A percentile compares a stretch with the other conserved stretches of the same genome.
Conservation (phyloP, 345 rosid species). For the Citrus unshiu region DNA sequence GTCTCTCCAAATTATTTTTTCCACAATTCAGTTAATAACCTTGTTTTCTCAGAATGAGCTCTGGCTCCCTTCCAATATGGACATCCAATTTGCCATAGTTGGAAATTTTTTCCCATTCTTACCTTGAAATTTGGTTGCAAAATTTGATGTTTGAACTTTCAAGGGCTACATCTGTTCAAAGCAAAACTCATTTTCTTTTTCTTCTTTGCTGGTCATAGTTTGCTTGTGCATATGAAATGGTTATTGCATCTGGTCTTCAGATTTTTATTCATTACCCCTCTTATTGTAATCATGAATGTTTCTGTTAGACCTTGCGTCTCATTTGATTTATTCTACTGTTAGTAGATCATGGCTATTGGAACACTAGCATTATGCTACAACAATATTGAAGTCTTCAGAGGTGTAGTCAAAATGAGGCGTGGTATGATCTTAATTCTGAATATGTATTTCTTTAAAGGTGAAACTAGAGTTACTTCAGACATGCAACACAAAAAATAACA, state of each 20-base stretch:
- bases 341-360: slow-evolving; percentile 94
- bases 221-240: not conserved
- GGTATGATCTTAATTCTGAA: slow-evolving; percentile 47
- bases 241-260: not conserved
- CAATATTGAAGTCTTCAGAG: slow-evolving; percentile 90
- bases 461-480: not conserved
- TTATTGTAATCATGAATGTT: not conserved
- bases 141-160: not conserved
- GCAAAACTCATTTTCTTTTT: not conserved
- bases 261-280: not conserved
- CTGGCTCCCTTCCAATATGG: not conserved
- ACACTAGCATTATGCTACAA: slow-evolving; percentile 88
- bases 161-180: not conserved
- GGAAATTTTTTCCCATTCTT: not conserved
- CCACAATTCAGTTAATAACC: not conserved
- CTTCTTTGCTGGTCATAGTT: not conserved
- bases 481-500: not conserved
- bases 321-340: slow-evolving; percentile 30
- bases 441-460: not conserved
- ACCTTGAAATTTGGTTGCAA: not conserved
- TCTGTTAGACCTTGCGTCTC: not conserved
- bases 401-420: slow-evolving; percentile 93
- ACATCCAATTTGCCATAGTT: not conserved
- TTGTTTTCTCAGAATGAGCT: not conserved
- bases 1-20: not conserved